Conservation (phyloP, 163 green algal genomes). For the Chlamydomonas reinhardtii region DNA sequence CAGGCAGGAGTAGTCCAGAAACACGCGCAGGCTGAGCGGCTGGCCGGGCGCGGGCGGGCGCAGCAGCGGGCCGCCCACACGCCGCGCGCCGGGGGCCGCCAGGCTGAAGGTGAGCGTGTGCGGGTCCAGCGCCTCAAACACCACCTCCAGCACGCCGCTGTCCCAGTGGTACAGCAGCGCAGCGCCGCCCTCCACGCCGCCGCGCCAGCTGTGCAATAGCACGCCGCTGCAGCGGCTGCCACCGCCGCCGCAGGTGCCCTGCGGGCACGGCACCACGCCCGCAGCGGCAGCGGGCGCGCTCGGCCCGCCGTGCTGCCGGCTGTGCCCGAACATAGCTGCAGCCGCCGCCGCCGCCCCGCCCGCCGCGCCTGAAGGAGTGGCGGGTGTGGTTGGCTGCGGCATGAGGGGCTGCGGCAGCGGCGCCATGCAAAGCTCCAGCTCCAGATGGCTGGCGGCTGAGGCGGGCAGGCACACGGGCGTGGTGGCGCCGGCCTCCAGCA, state of each 20-base stretch:
- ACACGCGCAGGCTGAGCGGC: constrained; percentile 76
- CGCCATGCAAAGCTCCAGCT: constrained; percentile 22
- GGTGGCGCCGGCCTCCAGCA: constrained; percentile 18
- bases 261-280: background rate
- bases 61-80: constrained; percentile 77
- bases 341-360: too few species aligned
- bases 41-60: constrained; percentile 59
- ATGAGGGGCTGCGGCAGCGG: constrained; percentile 13
- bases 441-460: background rate
- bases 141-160: constrained; percentile 65
- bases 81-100: constrained; percentile 62
- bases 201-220: constrained; percentile 79
- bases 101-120: constrained; percentile 71
- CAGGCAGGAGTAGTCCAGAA: background rate
- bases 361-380: too few species aligned
- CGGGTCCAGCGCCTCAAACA: constrained; percentile 74
- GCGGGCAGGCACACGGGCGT: background rate
- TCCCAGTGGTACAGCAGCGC: constrained; percentile 89
- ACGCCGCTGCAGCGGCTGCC: constrained; percentile 56
- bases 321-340: background rate
- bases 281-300: background rate
- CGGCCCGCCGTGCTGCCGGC: background rate
- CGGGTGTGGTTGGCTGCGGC: background rate
- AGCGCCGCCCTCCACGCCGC: constrained; percentile 76
- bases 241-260: background rate